Evolutionary conservation across 768 basidiomycete species (phyloP).

Genomic region (Termitomyces eurrhizus): DNA sequence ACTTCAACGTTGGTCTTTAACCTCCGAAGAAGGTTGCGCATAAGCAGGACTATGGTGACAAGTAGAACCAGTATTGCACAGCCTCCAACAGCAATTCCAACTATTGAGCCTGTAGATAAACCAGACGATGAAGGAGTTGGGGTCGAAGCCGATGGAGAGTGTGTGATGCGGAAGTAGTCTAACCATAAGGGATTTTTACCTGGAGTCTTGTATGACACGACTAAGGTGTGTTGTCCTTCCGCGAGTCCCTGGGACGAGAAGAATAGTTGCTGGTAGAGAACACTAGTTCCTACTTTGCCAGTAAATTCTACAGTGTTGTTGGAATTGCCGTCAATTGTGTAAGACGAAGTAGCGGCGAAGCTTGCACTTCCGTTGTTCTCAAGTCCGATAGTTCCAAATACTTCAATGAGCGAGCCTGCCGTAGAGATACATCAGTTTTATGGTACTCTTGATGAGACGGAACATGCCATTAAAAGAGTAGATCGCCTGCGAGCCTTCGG

Average conservation of each 20-base stretch:
- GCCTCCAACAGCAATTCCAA: conserved; percentile 5
- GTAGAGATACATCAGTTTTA: background rate
- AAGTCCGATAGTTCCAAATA: conserved; percentile 12
- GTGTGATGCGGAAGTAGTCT: conserved; percentile 3
- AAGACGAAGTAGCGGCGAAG: conserved; percentile 8
- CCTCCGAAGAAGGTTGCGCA: background rate
- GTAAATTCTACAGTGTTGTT: background rate
- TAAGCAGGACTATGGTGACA: conserved; percentile 2
- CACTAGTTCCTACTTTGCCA: background rate
- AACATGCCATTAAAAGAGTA: conserved; percentile 5
- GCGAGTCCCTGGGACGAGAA: background rate
- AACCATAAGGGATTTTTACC: conserved; percentile 7
- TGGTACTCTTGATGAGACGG: background rate
- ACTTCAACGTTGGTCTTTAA: background rate
- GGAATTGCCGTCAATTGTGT: conserved; percentile 2
- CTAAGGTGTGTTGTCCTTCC: conserved; percentile 2
- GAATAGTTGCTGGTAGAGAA: conserved; percentile 3
- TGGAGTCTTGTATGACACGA: conserved; percentile 1
- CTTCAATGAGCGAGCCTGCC: conserved; percentile 9
- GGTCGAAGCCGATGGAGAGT: background rate
- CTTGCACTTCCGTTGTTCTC: conserved; percentile 4
- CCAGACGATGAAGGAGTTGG: background rate
- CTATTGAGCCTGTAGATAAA: conserved; percentile 6
- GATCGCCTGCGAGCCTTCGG: conserved; percentile 5
- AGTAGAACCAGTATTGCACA: conserved; percentile 3